A percentile compares a stretch with the other conserved stretches of the same genome.
Conservation (phyloP, 1,284 basidiomycete genomes). For the Golubevia sp. region DNA sequence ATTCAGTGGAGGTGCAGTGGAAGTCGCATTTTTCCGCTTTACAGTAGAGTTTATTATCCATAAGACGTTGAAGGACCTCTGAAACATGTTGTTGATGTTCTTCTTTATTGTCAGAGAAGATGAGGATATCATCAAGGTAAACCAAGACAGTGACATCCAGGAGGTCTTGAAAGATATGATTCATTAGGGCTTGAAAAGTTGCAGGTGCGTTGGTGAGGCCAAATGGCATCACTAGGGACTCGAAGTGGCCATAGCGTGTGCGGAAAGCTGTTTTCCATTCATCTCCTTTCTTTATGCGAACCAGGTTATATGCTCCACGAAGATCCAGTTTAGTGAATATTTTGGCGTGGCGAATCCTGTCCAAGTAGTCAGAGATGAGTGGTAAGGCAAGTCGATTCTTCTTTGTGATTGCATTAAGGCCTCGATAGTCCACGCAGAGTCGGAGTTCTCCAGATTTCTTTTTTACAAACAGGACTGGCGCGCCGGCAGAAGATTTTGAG, state of each 20-base stretch:
- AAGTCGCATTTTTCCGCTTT: constrained; percentile 64
- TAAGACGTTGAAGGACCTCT: constrained; percentile 12
- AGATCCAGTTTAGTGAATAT: constrained; percentile 25
- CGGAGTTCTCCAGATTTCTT: constrained; percentile 17
- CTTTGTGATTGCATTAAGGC: constrained; percentile 12
- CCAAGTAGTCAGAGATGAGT: constrained; percentile 15
- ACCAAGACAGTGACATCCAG: constrained; percentile 64
- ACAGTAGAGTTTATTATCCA: constrained; percentile 52
- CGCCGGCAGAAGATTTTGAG: constrained; percentile 4
- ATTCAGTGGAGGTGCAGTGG: constrained; percentile 56
- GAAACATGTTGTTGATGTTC: constrained; percentile 61
- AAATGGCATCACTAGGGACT: constrained; percentile 6
- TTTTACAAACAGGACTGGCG: constrained; percentile 10
- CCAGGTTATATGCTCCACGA: constrained; percentile 21
- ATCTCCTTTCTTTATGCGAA: constrained; percentile 10
- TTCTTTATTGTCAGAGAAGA: constrained; percentile 62
- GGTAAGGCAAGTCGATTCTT: constrained; percentile 27
- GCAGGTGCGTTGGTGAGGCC: constrained; percentile 16
- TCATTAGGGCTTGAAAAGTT: constrained; percentile 59
- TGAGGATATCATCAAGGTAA: constrained; percentile 65
- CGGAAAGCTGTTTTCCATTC: constrained; percentile 10
- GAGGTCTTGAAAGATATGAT: constrained; percentile 43
- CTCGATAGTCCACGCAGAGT: constrained; percentile 13
- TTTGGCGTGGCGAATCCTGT: constrained; percentile 7
- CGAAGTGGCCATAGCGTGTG: background rate